These are phyloP conservation scores for Imleria badia DNA, from an alignment of 768 basidiomycete genomes.

Conservation along the genomic window DNA sequence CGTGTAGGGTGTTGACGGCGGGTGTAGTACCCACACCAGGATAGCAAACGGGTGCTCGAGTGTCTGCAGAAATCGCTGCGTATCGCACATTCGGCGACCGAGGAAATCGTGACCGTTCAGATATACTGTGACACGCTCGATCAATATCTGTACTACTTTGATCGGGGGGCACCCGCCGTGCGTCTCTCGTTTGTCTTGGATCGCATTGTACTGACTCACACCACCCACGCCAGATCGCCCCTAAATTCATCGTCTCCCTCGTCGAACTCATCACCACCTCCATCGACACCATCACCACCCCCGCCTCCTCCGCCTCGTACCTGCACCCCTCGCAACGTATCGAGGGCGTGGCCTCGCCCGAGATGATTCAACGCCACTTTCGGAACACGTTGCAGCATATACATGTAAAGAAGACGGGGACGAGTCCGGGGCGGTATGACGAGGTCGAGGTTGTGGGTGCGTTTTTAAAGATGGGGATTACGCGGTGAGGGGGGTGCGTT, in stretches of 20 bases:
- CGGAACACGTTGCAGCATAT: slow-evolving; percentile 86
- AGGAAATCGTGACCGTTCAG: slow-evolving; percentile 95
- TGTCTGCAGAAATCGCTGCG: slow-evolving; percentile 96
- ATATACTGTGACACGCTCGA: slow-evolving; percentile 96
- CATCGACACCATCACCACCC: slow-evolving; percentile 87
- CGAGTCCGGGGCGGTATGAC: slow-evolving; percentile 57
- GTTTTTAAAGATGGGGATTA: slow-evolving; percentile 83
- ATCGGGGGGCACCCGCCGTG: slow-evolving; percentile 89
- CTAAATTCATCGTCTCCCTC: slow-evolving; percentile 95
- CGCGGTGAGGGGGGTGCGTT: slow-evolving; percentile 38
- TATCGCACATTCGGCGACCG: slow-evolving; percentile 94
- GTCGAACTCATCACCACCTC: slow-evolving; percentile 94
- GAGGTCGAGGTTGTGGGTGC: slow-evolving; percentile 90
- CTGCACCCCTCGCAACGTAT: slow-evolving; percentile 88
- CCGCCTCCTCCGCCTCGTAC: slow-evolving; percentile 45
- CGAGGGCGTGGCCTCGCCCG: slow-evolving; percentile 89
- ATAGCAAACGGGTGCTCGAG: slow-evolving; percentile 96
- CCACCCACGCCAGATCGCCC: slow-evolving; percentile 64
- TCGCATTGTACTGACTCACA: background rate
- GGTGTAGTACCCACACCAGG: slow-evolving; percentile 77
- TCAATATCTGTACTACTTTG: slow-evolving; percentile 94
- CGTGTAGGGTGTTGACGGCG: background rate
- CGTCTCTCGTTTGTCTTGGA: slow-evolving; percentile 32
- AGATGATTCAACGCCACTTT: slow-evolving; percentile 94
- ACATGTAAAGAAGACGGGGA: slow-evolving; percentile 61